Base-by-base conservation (phyloP, 257 asterid species). In the Ligustrum vulgare region DNA sequence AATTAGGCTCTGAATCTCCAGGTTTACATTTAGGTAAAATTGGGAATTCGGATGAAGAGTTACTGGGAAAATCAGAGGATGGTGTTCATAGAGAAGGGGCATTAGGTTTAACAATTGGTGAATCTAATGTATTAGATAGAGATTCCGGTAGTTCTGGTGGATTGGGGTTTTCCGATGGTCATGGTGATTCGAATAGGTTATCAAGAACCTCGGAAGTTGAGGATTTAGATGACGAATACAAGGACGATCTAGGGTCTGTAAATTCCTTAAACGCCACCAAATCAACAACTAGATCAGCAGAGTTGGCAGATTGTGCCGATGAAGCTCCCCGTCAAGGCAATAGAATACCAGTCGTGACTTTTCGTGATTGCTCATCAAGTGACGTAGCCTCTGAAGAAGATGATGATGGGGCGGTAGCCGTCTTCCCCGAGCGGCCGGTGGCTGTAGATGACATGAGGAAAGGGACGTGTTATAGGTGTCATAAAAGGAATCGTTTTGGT, bases 141-240 rank as follows among this genome's bases (percentile, higher is more conserved):
- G 75, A 91, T 81, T 82, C 87, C 41, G 86, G 87, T 36, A 89
- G 93, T 77, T 94, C 97, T 67, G 96, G 90, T 37, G 89, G 91
- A 3, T 45, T 87, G 60, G 97, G 89, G 16, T 89, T 86, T 75
- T 90, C 96, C n/a, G 91, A 91, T 20, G 67, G 82, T 71, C 75
- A 31, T 16, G 81, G 63, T 8, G 78, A 78, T 31, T 80, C 87
- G 39, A 80, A 84, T 80, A 86, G 72, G 49, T 70, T 85, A 28
- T 82, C 85, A 23, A 85, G 80, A 39, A 88, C 93, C 81, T 89
- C 94, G 36, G 98, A 92, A 77, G 75, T 83, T 22, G 94, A 87
- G 77, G 91, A 84, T 25, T 69, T 87, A 5, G 31, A 77, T 15
- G 77, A 80, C 7, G 86, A 74, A 43, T 34, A 72, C 33, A 60